A percentile compares a stretch with the other conserved stretches of the same genome.
phyloP scores from a whole-genome alignment of 2,329 filamentous ascomycete genomes.

The Leptodontidium sp. region DNA sequence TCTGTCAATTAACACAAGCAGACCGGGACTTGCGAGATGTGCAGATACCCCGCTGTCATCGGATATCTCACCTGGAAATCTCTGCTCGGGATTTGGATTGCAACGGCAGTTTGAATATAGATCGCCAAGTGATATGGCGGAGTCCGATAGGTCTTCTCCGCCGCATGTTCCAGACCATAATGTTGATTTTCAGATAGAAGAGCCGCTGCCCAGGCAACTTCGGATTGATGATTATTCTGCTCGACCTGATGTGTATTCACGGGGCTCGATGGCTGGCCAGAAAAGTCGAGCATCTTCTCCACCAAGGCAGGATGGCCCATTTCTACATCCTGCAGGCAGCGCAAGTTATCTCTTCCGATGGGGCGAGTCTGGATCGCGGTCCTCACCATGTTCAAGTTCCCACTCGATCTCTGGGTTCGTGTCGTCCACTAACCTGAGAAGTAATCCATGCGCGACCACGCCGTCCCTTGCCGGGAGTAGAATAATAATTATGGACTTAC shows the following conservation, averaged over 20 bases:
- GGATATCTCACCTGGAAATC: slow-evolving; percentile 42
- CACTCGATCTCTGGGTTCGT: slow-evolving; percentile 66
- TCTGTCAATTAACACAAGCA: slow-evolving; percentile 44
- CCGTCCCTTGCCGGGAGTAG: slow-evolving; percentile 68
- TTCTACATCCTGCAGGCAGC: slow-evolving; percentile 45
- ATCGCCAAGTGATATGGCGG: slow-evolving; percentile 43
- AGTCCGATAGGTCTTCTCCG: slow-evolving; percentile 44
- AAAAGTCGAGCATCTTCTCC: slow-evolving; percentile 71
- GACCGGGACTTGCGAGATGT: slow-evolving; percentile 43
- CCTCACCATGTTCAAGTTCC: slow-evolving; percentile 62
- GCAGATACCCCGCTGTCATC: slow-evolving; percentile 43
- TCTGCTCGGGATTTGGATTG: slow-evolving; percentile 35
- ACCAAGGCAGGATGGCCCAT: slow-evolving; percentile 58
- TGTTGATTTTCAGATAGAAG: slow-evolving; percentile 60
- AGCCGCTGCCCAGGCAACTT: slow-evolving; percentile 58
- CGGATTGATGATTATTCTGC: slow-evolving; percentile 60
- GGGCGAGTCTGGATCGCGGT: slow-evolving; percentile 59
- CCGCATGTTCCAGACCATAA: slow-evolving; percentile 44
- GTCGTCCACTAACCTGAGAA: slow-evolving; percentile 67
- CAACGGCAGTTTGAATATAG: slow-evolving; percentile 41
- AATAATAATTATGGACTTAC: slow-evolving; percentile 69
- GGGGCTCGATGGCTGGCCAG: slow-evolving; percentile 55
- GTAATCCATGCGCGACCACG: slow-evolving; percentile 68
- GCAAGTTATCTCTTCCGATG: slow-evolving; percentile 47
- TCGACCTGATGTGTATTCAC: slow-evolving; percentile 43